These are phyloP conservation scores for Anaeromyces robustus DNA, from an alignment of 192 early-diverging fungal genomes.

Conservation along the genomic window DNA sequence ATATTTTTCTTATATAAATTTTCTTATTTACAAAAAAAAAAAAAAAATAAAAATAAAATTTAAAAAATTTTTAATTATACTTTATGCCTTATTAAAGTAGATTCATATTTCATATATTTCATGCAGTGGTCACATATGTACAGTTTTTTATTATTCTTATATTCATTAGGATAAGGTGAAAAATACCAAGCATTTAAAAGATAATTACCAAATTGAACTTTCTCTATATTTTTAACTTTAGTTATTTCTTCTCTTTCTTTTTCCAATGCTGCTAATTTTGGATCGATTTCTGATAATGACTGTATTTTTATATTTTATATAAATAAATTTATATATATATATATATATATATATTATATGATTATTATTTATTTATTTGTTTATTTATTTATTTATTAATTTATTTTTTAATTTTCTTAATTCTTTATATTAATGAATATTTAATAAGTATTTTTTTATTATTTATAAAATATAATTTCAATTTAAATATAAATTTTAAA, in stretches of 20 bases:
- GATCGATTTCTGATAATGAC: not conserved
- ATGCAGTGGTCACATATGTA: conserved; percentile 87
- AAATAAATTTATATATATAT: too few relatives aligned
- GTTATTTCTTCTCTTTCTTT: not conserved
- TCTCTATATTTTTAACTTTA: not conserved
- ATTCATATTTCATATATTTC: conserved; percentile 75
- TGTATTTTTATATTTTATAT: not conserved
- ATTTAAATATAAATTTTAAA: too few relatives aligned
- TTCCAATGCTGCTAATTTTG: not conserved
- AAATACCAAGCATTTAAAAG: not conserved
- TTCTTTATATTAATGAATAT: too few relatives aligned
- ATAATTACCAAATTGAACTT: not conserved
- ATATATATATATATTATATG: too few relatives aligned
- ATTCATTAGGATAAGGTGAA: not conserved
- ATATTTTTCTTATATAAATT: too few relatives aligned
- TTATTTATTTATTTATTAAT: too few relatives aligned
- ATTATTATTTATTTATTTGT: too few relatives aligned
- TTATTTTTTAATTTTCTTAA: too few relatives aligned
- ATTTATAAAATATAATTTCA: too few relatives aligned
- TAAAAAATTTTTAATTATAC: conserved; percentile 16
- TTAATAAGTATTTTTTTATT: too few relatives aligned
- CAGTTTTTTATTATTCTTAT: conserved; percentile 17
- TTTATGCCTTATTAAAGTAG: conserved; percentile 56
- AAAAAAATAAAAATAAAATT: conserved; percentile 3
- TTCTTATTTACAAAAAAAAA: not conserved